Evolutionary conservation across 2,329 filamentous ascomycete species (phyloP), one percentile per base, ranked within the genome.

Genomic region (Dendrostoma leiphaemia): DNA sequence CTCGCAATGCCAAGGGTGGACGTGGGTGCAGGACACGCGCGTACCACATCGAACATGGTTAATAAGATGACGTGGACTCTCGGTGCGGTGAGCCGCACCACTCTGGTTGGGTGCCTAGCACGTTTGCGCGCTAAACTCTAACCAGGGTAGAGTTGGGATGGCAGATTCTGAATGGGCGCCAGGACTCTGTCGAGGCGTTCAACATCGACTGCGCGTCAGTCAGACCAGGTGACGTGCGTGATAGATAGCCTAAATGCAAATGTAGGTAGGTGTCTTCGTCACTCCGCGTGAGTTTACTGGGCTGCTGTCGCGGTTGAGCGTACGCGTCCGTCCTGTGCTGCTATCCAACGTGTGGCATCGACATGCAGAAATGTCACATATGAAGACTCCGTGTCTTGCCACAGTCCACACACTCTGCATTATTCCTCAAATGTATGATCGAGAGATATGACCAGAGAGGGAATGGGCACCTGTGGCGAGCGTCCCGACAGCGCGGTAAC

Each of bases 51-150:
- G 17, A 37, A 19, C 24, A 44, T 34, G 48, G 37, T n/a, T n/a
- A n/a, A 32, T 34, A 3, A 7, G 48, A 35, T 51, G 37, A 51
- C 48, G 48, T 26, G 32, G 46, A 19, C 46, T n/a, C 12, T 37
- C 19, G 15, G 37, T 48, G 48, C 38, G 48, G 48, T 51, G 48
- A 44, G 48, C 35, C 24, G 17, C 47, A 32, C 29, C 37, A 34
- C 19, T 21, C 38, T 6, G 38, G 26, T 40, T 23, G 48, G n/a
- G 17, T 31, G 26, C 48, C 35, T n/a, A 43, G n/a, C 26, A 43
- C 26, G 4, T 43, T 41, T 26, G 31, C 37, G 28, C 48, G 37
- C 48, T 50, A 50, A 34, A 43, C 19, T 50, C 24, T 28, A n/a
- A n/a, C n/a, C n/a, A n/a, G n/a, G n/a, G n/a, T 38, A 48, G n/a